Percentiles rank a stretch among this genome's conserved stretches.
These are phyloP conservation scores for Malassezia brasiliensis DNA, from an alignment of 1,284 basidiomycete genomes.

Conservation along the genomic window DNA sequence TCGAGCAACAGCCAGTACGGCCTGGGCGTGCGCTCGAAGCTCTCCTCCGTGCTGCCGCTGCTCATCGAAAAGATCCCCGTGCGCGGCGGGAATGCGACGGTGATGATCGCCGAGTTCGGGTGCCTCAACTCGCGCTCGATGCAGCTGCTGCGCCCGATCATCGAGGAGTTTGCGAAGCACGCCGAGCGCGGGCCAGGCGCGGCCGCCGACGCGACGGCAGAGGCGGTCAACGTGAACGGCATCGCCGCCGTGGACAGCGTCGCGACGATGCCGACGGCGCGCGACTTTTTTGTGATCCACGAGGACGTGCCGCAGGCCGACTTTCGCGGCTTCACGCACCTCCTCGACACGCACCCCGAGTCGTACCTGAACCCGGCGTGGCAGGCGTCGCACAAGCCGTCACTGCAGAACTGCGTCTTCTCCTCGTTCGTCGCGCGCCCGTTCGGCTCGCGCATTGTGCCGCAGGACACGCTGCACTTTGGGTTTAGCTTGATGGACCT, in stretches of 20 bases:
- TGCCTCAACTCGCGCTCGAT: constrained; percentile 45
- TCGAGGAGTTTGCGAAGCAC: constrained; percentile 35
- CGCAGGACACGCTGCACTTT: constrained; percentile 42
- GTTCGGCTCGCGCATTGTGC: constrained; percentile 47
- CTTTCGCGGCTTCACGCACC: constrained; percentile 42
- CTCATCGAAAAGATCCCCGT: constrained; percentile 35
- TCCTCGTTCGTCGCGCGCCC: constrained; percentile 42
- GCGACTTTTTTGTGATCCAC: constrained; percentile 47
- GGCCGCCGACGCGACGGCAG: not conserved
- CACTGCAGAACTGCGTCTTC: constrained; percentile 44
- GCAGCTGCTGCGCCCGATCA: constrained; percentile 41
- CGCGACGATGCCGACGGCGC: not conserved
- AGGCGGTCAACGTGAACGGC: not conserved
- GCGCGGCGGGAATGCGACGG: constrained; percentile 7
- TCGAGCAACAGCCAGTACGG: constrained; percentile 33
- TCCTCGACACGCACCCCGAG: constrained; percentile 37
- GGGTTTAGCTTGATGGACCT: constrained; percentile 49
- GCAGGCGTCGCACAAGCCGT: constrained; percentile 30
- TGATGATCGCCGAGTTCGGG: constrained; percentile 49
- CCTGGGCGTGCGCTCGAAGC: constrained; percentile 39
- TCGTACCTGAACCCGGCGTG: constrained; percentile 42
- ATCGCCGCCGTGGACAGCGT: not conserved
- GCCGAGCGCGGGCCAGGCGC: not conserved
- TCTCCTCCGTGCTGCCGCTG: constrained; percentile 34
- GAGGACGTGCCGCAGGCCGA: constrained; percentile 43